Evolutionary conservation across 2,329 filamentous ascomycete genomes (phyloP), one percentile per base, ranked within the genome.

Genomic region (Albifimbria verrucaria): DNA sequence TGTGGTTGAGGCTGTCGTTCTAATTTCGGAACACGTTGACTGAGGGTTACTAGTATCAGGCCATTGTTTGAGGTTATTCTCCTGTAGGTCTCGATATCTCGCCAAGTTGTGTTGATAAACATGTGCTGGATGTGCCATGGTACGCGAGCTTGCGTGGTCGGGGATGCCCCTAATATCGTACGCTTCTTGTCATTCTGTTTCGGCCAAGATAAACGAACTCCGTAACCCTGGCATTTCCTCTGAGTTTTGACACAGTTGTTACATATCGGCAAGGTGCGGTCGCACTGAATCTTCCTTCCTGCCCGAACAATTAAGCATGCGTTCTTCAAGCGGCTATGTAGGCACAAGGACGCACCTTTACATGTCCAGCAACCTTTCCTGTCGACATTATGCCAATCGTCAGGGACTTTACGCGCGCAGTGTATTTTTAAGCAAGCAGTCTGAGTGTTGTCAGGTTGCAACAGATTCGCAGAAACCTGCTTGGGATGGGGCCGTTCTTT

Each of bases 271-370:
- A 53, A 50, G 3, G 25, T 22, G 9, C 57, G 50, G 18, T 61
- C 59, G 17, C 59, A 61, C n/a, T 50, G 55, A 18, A 61, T 48
- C 45, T 55, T 61, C n/a, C 59, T 58, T 20, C 43, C 59, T 61
- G 44, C 22, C n/a, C 9, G 36, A 11, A 2, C 32, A 10, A 4
- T 20, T 60, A 44, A 60, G 50, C 28, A 36, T 17, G 18, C 11
- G 2, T 9, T 32, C 2, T 17, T n/a, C n/a, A n/a, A n/a, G n/a
- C n/a, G n/a, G 28, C 18, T 7, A 18, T 4, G 25, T 36, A 12
- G 11, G 10, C 21, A 49, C 17, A 5, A 3, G 22, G 17, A 52
- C 58, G 22, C n/a, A 61, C 59, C 58, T 59, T 51, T n/a, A 9
- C 59, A 61, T 17, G 58, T 60, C 59, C 56, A 60, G 10, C 59